These are phyloP conservation scores for Physcomitrium patens DNA, from an alignment of 225 moss, liverwort and hornwort genomes.

Conservation along the genomic window DNA sequence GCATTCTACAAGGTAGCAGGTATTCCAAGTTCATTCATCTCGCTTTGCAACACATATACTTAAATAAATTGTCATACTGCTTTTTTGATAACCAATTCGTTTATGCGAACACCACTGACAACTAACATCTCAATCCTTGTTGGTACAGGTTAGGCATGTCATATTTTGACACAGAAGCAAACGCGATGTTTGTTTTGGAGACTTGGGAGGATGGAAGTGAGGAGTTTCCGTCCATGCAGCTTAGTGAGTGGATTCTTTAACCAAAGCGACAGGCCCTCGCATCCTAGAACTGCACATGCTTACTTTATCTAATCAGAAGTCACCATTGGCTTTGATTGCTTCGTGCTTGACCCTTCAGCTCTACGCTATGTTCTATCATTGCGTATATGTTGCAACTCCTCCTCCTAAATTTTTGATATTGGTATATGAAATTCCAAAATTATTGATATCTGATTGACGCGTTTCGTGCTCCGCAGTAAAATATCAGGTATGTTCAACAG, in stretches of 20 bases:
- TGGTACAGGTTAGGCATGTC: constrained; percentile 83
- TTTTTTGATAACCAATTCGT: not conserved
- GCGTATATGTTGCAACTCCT: not conserved
- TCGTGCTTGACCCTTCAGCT: constrained; percentile 10
- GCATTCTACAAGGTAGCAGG: constrained; percentile 88
- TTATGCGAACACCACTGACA: not conserved
- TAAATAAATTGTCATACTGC: constrained; percentile 1
- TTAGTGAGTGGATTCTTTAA: constrained; percentile 63
- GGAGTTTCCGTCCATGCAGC: constrained; percentile 81
- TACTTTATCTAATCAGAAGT: not conserved
- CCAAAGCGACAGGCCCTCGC: not conserved
- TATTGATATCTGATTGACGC: constrained; percentile 15
- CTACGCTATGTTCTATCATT: constrained; percentile 8
- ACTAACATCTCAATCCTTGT: constrained; percentile 17
- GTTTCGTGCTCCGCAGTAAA: constrained; percentile 47
- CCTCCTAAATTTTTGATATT: constrained; percentile 10
- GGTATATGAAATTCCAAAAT: not conserved
- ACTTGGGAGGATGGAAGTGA: constrained; percentile 73
- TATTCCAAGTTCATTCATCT: constrained; percentile 43
- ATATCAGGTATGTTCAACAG: constrained; percentile 53
- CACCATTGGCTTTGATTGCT: constrained; percentile 17
- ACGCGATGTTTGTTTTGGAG: constrained; percentile 91
- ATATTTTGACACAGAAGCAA: constrained; percentile 68
- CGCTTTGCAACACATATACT: not conserved
- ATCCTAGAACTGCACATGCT: constrained; percentile 23